These are phyloP conservation scores for Psilocybe mexicana DNA, from an alignment of 1,284 basidiomycete species.

Conservation along the genomic window DNA sequence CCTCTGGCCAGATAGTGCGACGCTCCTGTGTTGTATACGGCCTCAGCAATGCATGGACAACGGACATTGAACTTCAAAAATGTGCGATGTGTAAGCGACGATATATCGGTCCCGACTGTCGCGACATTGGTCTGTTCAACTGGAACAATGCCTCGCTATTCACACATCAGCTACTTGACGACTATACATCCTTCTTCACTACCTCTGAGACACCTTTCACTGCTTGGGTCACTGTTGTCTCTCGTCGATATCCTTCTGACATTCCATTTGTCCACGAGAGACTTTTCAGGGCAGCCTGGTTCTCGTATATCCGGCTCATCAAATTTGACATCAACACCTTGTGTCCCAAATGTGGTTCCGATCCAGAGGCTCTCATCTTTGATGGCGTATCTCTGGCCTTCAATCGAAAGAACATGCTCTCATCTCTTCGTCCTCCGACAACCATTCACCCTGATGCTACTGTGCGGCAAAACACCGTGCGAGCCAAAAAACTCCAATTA, in stretches of 20 bases:
- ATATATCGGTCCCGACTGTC: conserved; percentile 27
- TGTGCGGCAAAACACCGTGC: neutral
- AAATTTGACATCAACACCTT: conserved; percentile 20
- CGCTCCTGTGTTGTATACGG: no score
- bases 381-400: conserved; percentile 29
- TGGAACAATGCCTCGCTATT: conserved; percentile 28
- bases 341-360: conserved; percentile 21
- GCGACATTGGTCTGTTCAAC: conserved; percentile 29
- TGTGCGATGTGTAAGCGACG: conserved; percentile 12
- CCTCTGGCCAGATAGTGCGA: no score
- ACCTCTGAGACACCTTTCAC: conserved; percentile 31
- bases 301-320: conserved; percentile 23
- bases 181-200: conserved; percentile 29
- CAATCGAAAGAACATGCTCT: conserved; percentile 19
- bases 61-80: conserved; percentile 7
- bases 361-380: conserved; percentile 27
- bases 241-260: conserved; percentile 9
- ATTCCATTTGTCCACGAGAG: conserved; percentile 23
- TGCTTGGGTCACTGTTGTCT: conserved; percentile 22
- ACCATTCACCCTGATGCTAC: neutral
- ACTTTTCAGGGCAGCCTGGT: conserved; percentile 26
- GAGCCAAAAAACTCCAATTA: no score
- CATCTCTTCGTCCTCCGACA: conserved; percentile 23
- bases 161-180: conserved; percentile 30
- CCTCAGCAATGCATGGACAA: no score